Evolutionary conservation across 352 stramenopile species (phyloP).

Genomic region (Thalassiosira gravida): DNA sequence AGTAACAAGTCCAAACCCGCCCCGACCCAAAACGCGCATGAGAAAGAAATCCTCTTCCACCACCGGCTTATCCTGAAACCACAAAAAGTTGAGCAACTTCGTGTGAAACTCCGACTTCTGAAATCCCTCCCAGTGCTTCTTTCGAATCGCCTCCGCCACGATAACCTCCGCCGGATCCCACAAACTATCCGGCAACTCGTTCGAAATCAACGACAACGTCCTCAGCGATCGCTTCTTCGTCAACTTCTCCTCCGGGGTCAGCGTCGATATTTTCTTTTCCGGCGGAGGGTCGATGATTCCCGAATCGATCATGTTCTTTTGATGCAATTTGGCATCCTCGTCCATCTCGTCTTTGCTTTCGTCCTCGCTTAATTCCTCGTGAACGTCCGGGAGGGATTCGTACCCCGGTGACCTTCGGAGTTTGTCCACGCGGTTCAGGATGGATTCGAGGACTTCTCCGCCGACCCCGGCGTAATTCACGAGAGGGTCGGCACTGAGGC

Average conservation of each 20-base stretch:
- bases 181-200: constrained; percentile 48
- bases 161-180: constrained; percentile 76
- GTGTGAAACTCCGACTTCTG: constrained; percentile 86
- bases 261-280: no score
- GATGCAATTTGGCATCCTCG: not conserved
- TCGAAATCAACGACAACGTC: constrained; percentile 31
- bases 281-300: no score
- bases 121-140: constrained; percentile 86
- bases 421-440: constrained; percentile 34
- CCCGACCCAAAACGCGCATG: constrained; percentile 93
- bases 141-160: constrained; percentile 66
- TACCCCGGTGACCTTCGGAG: constrained; percentile 39
- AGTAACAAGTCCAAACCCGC: constrained; percentile 96
- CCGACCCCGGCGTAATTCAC: constrained; percentile 40
- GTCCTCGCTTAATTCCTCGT: not conserved
- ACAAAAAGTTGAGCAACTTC: constrained; percentile 90
- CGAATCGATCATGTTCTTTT: no score
- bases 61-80: constrained; percentile 89
- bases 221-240: constrained; percentile 3
- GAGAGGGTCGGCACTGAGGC: constrained; percentile 20
- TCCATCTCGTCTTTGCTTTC: not conserved
- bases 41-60: constrained; percentile 94
- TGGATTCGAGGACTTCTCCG: constrained; percentile 34
- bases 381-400: not conserved
- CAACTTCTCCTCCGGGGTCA: no score